These are phyloP conservation scores for Trichoderma atrobrunneum DNA, from an alignment of 2,329 filamentous ascomycete species.

Conservation along the genomic window DNA sequence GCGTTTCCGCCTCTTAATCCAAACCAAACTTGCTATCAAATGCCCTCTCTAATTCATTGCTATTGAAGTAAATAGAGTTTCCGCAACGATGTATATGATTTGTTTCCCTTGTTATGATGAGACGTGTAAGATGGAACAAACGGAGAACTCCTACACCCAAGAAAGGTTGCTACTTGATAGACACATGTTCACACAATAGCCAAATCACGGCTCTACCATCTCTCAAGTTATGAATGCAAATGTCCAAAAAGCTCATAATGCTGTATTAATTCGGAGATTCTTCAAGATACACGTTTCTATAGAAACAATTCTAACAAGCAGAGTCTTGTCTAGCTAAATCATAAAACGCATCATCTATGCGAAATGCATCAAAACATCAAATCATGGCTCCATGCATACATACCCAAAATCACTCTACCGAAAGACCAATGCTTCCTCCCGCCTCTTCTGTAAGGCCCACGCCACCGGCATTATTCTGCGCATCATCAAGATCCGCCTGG, in stretches of 20 bases:
- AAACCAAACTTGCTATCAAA: no score
- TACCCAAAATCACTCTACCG: slow-evolving; percentile 15
- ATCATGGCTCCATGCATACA: background rate
- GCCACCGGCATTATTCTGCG: slow-evolving; percentile 54
- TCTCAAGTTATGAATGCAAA: background rate
- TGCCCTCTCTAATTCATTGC: no score
- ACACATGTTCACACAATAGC: background rate
- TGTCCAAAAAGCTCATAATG: background rate
- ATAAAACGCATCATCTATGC: background rate
- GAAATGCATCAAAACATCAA: background rate
- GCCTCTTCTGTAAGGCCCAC: slow-evolving; percentile 29
- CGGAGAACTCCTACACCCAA: background rate
- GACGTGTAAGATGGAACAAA: background rate
- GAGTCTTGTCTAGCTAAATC: background rate
- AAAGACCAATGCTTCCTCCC: slow-evolving; percentile 19
- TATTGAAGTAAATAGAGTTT: no score
- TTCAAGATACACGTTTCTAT: background rate
- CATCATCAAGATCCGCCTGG: slow-evolving; percentile 54
- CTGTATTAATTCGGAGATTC: background rate
- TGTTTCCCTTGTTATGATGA: background rate
- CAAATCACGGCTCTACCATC: background rate
- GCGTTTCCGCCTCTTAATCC: background rate
- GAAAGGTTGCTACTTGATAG: background rate
- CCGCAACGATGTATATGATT: no score
- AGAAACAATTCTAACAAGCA: background rate